Percentiles rank a stretch among this genome's conserved stretches.
These are phyloP conservation scores for Amanita phalloides DNA, from an alignment of 768 basidiomycete species.

Conservation along the genomic window DNA sequence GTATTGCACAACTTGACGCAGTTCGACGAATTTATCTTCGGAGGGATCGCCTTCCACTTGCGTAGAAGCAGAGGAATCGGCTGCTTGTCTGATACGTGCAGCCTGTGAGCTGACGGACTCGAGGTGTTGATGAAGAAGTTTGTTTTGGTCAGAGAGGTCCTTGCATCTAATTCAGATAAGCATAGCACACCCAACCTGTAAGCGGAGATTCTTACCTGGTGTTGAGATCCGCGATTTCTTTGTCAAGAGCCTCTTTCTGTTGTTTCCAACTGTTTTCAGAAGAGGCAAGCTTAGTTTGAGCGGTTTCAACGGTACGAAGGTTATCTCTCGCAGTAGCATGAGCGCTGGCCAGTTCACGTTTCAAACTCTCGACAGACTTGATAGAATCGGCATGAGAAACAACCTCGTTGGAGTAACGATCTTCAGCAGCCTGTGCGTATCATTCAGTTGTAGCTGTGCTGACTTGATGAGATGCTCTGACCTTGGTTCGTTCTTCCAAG, in stretches of 20 bases:
- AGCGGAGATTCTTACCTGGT: conserved; percentile 38
- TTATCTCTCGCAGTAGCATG: conserved; percentile 49
- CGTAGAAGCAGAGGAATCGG: conserved; percentile 35
- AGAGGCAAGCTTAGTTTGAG: conserved; percentile 55
- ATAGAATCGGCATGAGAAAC: conserved; percentile 79
- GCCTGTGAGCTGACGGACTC: conserved; percentile 80
- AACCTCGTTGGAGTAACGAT: conserved; percentile 73
- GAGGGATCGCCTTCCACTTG: conserved; percentile 32
- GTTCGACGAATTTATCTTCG: conserved; percentile 58
- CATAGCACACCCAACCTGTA: neutral
- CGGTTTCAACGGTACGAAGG: conserved; percentile 56
- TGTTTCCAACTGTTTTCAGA: conserved; percentile 76
- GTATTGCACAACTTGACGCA: conserved; percentile 72
- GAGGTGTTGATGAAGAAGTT: conserved; percentile 70
- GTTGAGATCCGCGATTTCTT: conserved; percentile 66
- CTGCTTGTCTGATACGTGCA: conserved; percentile 64
- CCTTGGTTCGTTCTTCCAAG: conserved; percentile 63
- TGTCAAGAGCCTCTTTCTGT: conserved; percentile 68
- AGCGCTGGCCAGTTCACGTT: conserved; percentile 44
- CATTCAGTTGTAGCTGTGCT: neutral
- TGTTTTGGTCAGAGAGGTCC: conserved; percentile 69
- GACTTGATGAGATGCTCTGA: conserved; percentile 11
- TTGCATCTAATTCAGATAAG: conserved; percentile 36
- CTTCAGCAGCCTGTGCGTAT: conserved; percentile 52
- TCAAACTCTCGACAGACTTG: conserved; percentile 56